Evolutionary conservation across 495 filamentous ascomycete genomes (phyloP).

Genomic region (Tricharina praecox): DNA sequence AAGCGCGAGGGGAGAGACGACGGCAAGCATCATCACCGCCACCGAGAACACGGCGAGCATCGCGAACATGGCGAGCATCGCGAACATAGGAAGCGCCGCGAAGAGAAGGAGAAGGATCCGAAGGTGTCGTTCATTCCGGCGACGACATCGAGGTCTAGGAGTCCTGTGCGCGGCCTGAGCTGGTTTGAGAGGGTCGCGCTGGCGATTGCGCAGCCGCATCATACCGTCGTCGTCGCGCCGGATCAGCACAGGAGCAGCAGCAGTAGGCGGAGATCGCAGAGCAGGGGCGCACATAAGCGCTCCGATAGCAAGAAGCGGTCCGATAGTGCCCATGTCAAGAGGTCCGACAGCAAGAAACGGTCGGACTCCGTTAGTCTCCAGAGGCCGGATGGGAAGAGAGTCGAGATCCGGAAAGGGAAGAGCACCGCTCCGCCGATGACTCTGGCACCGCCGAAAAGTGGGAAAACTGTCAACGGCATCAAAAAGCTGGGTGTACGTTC

Average conservation of each 20-base stretch:
- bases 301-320: not conserved
- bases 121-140: not conserved
- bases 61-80: not conserved
- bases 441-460: too few species aligned
- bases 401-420: not conserved
- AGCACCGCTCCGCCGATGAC: too few species aligned
- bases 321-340: not conserved
- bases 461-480: too few species aligned
- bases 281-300: too few species aligned
- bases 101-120: not conserved
- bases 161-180: not conserved
- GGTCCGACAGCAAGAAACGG: not conserved
- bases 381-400: conserved; percentile 4
- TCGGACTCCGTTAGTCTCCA: not conserved
- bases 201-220: not conserved
- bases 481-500: conserved; percentile 1
- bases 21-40: not conserved
- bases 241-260: not conserved
- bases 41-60: not conserved
- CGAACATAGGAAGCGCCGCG: not conserved
- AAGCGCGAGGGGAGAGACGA: not conserved
- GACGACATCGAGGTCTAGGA: not conserved
- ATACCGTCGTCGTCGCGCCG: not conserved
- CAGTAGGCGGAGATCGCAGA: not conserved
- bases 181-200: conserved; percentile 4